Conservation (phyloP, 805 yeast genomes). For the Danielia reshetovae region DNA sequence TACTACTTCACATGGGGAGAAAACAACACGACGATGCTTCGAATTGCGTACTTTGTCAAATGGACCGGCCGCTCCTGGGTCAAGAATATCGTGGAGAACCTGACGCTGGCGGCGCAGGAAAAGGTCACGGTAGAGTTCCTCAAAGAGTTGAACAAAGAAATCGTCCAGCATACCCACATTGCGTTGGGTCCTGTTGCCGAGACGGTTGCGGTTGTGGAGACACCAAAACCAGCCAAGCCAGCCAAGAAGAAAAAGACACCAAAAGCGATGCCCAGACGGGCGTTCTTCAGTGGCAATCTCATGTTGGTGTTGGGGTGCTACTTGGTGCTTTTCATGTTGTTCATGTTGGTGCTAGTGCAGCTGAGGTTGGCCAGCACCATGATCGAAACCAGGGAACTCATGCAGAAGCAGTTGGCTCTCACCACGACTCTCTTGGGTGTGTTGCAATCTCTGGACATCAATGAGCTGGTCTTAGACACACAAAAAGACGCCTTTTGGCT, state of each 20-base stretch:
- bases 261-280: background rate
- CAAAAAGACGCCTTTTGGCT: background rate
- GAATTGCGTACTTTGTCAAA: constrained; percentile 68
- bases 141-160: constrained; percentile 41
- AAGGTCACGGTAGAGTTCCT: constrained; percentile 53
- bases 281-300: too few species aligned
- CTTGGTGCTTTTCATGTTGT: constrained; percentile 1
- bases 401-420: constrained; percentile 8
- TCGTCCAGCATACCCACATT: constrained; percentile 15
- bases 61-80: constrained; percentile 91
- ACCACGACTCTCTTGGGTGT: constrained; percentile 4
- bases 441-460: background rate
- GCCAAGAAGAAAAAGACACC: background rate
- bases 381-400: constrained; percentile 4
- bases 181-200: background rate
- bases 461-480: background rate
- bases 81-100: constrained; percentile 70
- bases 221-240: background rate
- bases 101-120: constrained; percentile 68
- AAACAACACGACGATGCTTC: constrained; percentile 54
- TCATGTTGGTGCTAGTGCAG: constrained; percentile 3
- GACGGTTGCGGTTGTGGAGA: background rate
- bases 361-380: constrained; percentile 2
- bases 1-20: constrained; percentile 74
- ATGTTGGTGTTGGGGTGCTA: background rate